Conservation (phyloP, 2,329 filamentous ascomycete species). For the Fusarium praegraminearum region DNA sequence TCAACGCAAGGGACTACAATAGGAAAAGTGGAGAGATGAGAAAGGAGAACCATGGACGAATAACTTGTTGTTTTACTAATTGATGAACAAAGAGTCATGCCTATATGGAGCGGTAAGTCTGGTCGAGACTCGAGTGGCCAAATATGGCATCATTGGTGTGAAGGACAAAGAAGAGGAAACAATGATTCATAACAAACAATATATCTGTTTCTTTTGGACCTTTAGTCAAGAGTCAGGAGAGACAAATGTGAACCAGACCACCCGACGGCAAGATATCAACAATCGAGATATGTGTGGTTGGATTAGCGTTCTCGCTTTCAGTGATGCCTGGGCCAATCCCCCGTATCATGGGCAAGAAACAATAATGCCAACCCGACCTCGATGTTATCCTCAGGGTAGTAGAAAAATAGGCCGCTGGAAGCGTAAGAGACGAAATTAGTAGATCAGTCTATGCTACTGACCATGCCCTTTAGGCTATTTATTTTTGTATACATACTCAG, state of each 20-base stretch:
- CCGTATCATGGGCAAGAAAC: constrained; percentile 2
- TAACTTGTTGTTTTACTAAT: background rate
- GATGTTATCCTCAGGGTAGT: background rate
- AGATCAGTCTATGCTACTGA: no score
- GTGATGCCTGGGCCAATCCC: constrained; percentile 14
- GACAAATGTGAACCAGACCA: constrained; percentile 1
- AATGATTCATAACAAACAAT: background rate
- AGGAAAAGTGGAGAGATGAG: constrained; percentile 25
- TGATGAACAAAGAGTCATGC: background rate
- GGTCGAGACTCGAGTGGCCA: background rate
- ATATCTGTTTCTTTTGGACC: background rate
- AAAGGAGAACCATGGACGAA: constrained; percentile 4
- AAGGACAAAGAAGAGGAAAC: constrained; percentile 7
- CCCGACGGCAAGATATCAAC: background rate
- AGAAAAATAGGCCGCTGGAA: no score
- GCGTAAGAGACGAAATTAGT: no score
- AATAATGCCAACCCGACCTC: constrained; percentile 22
- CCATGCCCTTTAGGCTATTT: no score
- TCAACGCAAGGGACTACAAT: constrained; percentile 23
- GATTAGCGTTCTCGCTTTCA: constrained; percentile 15
- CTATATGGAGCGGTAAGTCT: background rate
- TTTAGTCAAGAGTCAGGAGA: constrained; percentile 21
- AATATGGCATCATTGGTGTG: background rate
- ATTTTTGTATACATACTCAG: no score
- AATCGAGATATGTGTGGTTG: constrained; percentile 5